phyloP scores from a whole-genome alignment of 2,329 filamentous ascomycete genomes.

The Colletotrichum tamarilloi region DNA sequence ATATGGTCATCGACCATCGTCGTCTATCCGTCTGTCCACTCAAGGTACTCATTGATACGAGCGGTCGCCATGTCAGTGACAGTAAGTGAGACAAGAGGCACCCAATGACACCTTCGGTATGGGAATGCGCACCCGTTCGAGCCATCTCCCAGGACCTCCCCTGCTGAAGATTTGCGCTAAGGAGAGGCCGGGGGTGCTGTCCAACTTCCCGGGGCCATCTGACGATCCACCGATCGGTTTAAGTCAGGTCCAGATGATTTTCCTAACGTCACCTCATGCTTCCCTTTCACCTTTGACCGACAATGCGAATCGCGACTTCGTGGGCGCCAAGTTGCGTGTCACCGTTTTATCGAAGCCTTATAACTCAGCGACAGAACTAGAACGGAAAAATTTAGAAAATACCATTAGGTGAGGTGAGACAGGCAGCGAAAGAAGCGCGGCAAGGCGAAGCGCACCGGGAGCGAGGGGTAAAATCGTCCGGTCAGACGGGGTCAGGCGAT shows the following conservation, averaged over 20 bases:
- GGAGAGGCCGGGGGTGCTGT: not conserved
- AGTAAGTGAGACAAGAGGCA: not conserved
- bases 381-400: not conserved
- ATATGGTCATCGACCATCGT: not conserved
- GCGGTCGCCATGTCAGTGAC: not conserved
- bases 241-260: not conserved
- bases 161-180: not conserved
- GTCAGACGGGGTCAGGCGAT: not conserved
- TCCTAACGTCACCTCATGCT: not conserved
- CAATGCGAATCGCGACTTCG: not conserved
- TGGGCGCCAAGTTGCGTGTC: not conserved
- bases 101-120: not conserved
- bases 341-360: not conserved
- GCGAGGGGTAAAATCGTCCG: not conserved
- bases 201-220: not conserved
- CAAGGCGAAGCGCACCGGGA: not conserved
- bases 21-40: not conserved
- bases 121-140: not conserved
- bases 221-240: slow-evolving; percentile 1
- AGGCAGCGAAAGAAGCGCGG: not conserved
- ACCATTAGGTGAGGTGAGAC: not conserved
- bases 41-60: not conserved
- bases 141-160: not conserved
- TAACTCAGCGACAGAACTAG: not conserved
- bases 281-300: not conserved